Conservation (phyloP, 2,329 filamentous ascomycete species). For the Colletotrichum trifolii region DNA sequence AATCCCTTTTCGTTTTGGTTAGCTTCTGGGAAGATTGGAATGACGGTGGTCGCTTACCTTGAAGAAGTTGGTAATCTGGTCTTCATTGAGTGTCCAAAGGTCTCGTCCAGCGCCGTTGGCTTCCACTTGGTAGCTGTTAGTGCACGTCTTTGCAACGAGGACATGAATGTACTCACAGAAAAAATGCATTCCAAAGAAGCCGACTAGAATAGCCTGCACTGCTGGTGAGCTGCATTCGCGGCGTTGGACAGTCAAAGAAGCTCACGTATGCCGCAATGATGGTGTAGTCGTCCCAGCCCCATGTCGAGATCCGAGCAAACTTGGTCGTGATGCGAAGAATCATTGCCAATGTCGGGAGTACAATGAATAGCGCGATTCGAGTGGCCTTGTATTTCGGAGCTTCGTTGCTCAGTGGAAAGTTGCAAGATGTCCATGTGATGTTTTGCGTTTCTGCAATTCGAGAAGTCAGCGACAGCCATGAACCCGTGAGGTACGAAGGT, state of each 20-base stretch:
- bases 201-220: not conserved
- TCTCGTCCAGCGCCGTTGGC: slow-evolving; percentile 24
- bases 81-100: slow-evolving; percentile 20
- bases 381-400: not conserved
- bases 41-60: slow-evolving; percentile 3
- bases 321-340: slow-evolving; percentile 1
- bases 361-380: not conserved
- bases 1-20: not conserved
- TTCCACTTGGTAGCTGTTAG: slow-evolving; percentile 4
- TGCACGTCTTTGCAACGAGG: not conserved
- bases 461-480: not conserved
- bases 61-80: slow-evolving; percentile 16
- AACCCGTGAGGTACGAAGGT: not conserved
- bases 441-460: slow-evolving; percentile 5
- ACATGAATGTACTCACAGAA: slow-evolving; percentile 5
- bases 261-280: slow-evolving; percentile 16
- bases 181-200: not conserved
- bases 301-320: not conserved
- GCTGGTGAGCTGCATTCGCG: not conserved
- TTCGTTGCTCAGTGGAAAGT: not conserved
- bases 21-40: not conserved
- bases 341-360: slow-evolving; percentile 1
- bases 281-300: slow-evolving; percentile 9
- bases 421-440: not conserved
- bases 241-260: fast-evolving